These are phyloP conservation scores for Aegilops umbellulata DNA, from an alignment of 176 grass and related monocot genomes.

Conservation along the genomic window DNA sequence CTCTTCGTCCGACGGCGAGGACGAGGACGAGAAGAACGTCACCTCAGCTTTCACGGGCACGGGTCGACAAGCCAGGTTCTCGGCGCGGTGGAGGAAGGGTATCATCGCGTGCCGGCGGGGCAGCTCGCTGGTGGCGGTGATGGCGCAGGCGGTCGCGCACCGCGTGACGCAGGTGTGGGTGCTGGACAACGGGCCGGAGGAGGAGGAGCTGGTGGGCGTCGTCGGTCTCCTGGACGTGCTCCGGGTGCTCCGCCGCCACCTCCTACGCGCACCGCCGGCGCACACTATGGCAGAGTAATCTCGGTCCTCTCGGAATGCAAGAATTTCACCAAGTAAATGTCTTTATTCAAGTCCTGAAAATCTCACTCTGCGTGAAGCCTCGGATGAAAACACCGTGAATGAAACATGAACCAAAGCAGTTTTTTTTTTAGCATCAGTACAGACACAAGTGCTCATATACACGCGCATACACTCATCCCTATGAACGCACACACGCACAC, in stretches of 20 bases:
- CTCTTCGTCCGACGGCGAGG: conserved; percentile 31
- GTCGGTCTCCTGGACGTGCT: conserved; percentile 61
- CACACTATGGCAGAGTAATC: too few relatives aligned
- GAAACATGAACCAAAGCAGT: too few relatives aligned
- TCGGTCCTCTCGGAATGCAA: too few relatives aligned
- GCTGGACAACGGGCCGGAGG: conserved; percentile 18
- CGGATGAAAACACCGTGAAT: too few relatives aligned
- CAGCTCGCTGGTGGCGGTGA: conserved; percentile 80
- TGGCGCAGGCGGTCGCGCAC: conserved; percentile 65
- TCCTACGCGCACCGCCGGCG: not conserved
- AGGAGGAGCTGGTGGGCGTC: conserved; percentile 46
- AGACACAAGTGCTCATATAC: too few relatives aligned
- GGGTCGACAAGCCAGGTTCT: not conserved
- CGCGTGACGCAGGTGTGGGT: conserved; percentile 81
- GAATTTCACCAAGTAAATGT: too few relatives aligned
- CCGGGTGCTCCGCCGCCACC: conserved; percentile 38
- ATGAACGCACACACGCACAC: too few relatives aligned
- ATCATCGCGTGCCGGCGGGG: conserved; percentile 47
- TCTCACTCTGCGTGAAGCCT: too few relatives aligned
- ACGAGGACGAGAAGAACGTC: not conserved
- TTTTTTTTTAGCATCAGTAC: too few relatives aligned
- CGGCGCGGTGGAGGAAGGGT: conserved; percentile 18
- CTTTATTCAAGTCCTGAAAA: too few relatives aligned
- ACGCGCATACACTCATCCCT: too few relatives aligned
- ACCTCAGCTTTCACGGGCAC: not conserved